Evolutionary conservation across 1,139 yeast species (phyloP).

Genomic region (Blastobotrys capitulatus): DNA sequence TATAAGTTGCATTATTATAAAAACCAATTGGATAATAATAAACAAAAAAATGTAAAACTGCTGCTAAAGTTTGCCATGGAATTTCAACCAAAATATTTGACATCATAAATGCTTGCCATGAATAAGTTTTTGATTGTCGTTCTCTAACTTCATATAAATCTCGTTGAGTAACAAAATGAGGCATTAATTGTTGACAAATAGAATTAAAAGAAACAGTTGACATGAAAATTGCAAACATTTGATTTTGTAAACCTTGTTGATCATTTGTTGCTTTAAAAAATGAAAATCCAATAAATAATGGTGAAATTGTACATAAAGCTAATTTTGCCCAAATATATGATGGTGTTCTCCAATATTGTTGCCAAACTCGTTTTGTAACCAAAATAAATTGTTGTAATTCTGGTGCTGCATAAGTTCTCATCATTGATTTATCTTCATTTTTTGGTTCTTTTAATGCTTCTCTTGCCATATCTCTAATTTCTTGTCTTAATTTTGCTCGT

Average conservation of each 20-base stretch:
- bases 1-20: constrained; percentile 33
- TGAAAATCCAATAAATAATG: constrained; percentile 68
- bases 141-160: constrained; percentile 86
- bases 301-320: constrained; percentile 45
- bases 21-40: constrained; percentile 81
- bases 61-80: constrained; percentile 66
- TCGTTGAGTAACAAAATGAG: constrained; percentile 65
- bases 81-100: constrained; percentile 68
- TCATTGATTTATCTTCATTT: constrained; percentile 18
- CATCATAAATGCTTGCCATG: constrained; percentile 56
- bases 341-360: constrained; percentile 76
- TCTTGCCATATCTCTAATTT: constrained; percentile 25
- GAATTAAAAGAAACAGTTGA: constrained; percentile 56
- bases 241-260: constrained; percentile 41
- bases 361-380: constrained; percentile 49
- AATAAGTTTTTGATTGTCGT: constrained; percentile 64
- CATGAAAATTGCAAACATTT: constrained; percentile 62
- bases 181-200: constrained; percentile 66
- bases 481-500: constrained; percentile 38
- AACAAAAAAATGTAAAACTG: constrained; percentile 61
- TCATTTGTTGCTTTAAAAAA: constrained; percentile 63
- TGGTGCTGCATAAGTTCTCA: constrained; percentile 38
- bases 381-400: constrained; percentile 43
- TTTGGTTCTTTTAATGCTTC: constrained; percentile 21
- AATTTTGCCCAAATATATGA: constrained; percentile 62